phyloP scores from a whole-genome alignment of 345 rosid genomes.

The Euphorbia pulcherrima region DNA sequence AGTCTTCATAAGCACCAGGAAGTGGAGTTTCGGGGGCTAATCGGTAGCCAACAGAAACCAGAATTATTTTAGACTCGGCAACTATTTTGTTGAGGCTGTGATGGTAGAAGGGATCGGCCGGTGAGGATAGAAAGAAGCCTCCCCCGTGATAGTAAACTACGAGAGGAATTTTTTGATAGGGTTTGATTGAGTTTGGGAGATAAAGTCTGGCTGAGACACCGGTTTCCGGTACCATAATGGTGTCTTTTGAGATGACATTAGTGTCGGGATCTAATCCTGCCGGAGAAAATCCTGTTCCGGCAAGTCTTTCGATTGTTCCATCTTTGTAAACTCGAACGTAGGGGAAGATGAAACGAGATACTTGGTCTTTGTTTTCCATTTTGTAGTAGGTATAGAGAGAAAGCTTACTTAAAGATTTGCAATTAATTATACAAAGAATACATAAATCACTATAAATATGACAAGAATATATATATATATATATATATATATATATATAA shows the following conservation, averaged over 20 bases:
- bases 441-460: too few relatives aligned
- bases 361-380: conserved; percentile 42
- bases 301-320: conserved; percentile 54
- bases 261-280: conserved; percentile 61
- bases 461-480: too few relatives aligned
- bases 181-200: conserved; percentile 34
- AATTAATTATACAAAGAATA: too few relatives aligned
- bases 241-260: conserved; percentile 57
- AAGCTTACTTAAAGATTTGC: not conserved
- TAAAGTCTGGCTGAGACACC: conserved; percentile 59
- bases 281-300: conserved; percentile 43
- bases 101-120: conserved; percentile 61
- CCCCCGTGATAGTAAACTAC: conserved; percentile 81
- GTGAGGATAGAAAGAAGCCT: conserved; percentile 57
- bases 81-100: conserved; percentile 52
- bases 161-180: conserved; percentile 43
- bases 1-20: conserved; percentile 64
- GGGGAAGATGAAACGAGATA: conserved; percentile 51
- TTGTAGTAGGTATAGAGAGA: not conserved
- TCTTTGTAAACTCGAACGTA: conserved; percentile 54
- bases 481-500: too few relatives aligned
- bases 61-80: conserved; percentile 47
- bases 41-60: conserved; percentile 65
- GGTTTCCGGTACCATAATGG: conserved; percentile 43
- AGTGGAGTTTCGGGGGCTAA: conserved; percentile 72